Base-by-base conservation (phyloP, 805 yeast species). In the Candida easanensis region DNA sequence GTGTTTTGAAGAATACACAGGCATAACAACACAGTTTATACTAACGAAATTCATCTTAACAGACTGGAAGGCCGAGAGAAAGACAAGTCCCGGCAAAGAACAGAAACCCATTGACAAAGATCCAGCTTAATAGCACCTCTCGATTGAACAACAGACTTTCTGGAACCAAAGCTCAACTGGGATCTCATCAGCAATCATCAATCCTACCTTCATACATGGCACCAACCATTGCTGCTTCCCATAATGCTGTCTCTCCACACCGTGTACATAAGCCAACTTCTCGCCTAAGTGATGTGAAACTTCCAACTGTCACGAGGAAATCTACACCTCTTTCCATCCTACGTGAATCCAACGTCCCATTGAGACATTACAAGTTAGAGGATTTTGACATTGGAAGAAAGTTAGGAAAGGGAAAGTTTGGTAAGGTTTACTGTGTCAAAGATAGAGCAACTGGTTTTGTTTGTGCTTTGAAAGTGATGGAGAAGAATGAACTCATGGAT, bases 331-430 rank as follows among this genome's bases (percentile, higher is more conserved):
- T 56, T 15, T 43, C 46, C 25, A 58, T 58, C 14, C 38, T 58
- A 14, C 58, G 56, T 20, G 55, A 57, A 10, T 51, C 57, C 0
- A 44, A 41, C 8, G 58, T 59, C 2, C 62, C 63, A 2, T 41
- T 53, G 28, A 46, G 62, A 38, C 48, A 66, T 26, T 73, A 68
- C 52, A 52, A 73, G 0, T 62, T 81, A 18, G 64, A 69, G 22
- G 93, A 87, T 58, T 91, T 91, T 64, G 96, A 89, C 53, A 74
- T 91, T 33, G 98, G 97, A 15, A 76, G 82, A 41, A 81, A 84
- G 44, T 71, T 91, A 38, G 99, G 98, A 0, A 88, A 87, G 59
- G 99, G 99, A 6, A 88, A 89, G 62, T 82, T 90, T 56, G 99
- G 99, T 8, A 81, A 79, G 55, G 98, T 93, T 1, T 90, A 88